These are phyloP conservation scores for Pythium volutum DNA, from an alignment of 352 stramenopile genomes.

Conservation along the genomic window DNA sequence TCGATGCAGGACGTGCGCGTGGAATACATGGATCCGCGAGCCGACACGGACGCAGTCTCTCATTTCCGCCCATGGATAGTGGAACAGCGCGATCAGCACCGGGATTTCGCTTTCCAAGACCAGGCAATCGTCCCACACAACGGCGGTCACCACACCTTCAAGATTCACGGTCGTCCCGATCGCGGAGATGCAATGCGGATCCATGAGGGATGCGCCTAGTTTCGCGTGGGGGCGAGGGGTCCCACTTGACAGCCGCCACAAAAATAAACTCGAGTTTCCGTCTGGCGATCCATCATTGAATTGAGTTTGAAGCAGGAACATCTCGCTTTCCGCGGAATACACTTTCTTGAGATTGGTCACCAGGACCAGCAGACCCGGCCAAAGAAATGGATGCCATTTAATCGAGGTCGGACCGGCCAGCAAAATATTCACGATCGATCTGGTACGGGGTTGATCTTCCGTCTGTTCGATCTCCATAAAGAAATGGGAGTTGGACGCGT, in stretches of 20 bases:
- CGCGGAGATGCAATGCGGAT: background rate
- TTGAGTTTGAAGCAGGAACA: conserved; percentile 58
- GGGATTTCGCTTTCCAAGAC: conserved; percentile 6
- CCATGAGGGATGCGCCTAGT: background rate
- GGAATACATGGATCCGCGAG: conserved; percentile 3
- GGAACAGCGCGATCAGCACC: conserved; percentile 14
- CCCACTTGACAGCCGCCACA: background rate
- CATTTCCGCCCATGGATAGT: conserved; percentile 19
- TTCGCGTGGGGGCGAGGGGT: background rate
- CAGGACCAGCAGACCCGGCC: conserved; percentile 36
- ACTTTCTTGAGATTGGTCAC: conserved; percentile 69
- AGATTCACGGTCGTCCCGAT: background rate
- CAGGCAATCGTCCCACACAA: conserved; percentile 28
- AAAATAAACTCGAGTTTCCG: conserved; percentile 2
- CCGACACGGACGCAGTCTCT: conserved; percentile 13
- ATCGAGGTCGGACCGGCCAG: conserved; percentile 35
- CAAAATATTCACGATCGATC: conserved; percentile 46
- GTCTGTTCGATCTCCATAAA: conserved; percentile 58
- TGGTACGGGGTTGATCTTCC: background rate
- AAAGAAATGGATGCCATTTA: conserved; percentile 47
- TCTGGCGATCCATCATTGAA: background rate
- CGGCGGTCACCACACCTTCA: conserved; percentile 12
- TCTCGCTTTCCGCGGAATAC: conserved; percentile 48
- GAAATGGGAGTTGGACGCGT: conserved; percentile 42
- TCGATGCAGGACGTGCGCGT: conserved; percentile 16